Evolutionary conservation across 2,329 filamentous ascomycete species (phyloP).

Genomic region (Fusarium virguliforme): DNA sequence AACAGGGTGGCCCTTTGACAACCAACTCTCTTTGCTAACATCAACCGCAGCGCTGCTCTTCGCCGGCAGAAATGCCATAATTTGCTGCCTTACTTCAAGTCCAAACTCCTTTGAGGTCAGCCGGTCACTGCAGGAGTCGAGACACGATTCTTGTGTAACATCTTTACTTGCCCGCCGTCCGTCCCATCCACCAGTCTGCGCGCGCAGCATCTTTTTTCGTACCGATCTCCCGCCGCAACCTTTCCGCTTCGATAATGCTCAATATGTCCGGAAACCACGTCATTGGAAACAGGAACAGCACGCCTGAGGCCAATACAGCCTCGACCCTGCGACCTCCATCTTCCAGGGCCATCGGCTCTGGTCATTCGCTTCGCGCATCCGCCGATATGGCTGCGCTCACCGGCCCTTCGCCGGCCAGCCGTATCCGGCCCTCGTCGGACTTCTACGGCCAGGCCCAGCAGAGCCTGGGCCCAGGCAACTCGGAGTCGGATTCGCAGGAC

Average conservation of each 20-base stretch:
- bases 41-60: conserved; percentile 44
- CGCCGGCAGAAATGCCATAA: conserved; percentile 55
- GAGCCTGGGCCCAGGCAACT: conserved; percentile 75
- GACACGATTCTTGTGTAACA: conserved; percentile 52
- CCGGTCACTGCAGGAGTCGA: conserved; percentile 84
- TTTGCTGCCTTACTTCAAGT: conserved; percentile 52
- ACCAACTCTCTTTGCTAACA: conserved; percentile 42
- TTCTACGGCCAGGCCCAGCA: conserved; percentile 87
- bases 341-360: conserved; percentile 82
- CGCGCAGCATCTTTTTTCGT: conserved; percentile 33
- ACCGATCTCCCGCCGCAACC: conserved; percentile 26
- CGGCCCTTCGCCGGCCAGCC: conserved; percentile 77
- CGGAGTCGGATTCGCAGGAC: conserved; percentile 87
- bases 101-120: conserved; percentile 83
- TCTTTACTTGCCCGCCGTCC: conserved; percentile 35
- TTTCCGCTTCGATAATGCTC: conserved; percentile 61
- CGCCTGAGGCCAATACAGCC: conserved; percentile 88
- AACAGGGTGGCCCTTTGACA: conserved; percentile 26
- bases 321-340: conserved; percentile 87
- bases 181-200: conserved; percentile 39
- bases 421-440: conserved; percentile 94
- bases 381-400: conserved; percentile 93
- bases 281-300: conserved; percentile 94
- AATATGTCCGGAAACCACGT: conserved; percentile 79
- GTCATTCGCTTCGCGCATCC: conserved; percentile 91